phyloP scores from a whole-genome alignment of 192 early-diverging fungal genomes.

The Backusella australiensis region DNA sequence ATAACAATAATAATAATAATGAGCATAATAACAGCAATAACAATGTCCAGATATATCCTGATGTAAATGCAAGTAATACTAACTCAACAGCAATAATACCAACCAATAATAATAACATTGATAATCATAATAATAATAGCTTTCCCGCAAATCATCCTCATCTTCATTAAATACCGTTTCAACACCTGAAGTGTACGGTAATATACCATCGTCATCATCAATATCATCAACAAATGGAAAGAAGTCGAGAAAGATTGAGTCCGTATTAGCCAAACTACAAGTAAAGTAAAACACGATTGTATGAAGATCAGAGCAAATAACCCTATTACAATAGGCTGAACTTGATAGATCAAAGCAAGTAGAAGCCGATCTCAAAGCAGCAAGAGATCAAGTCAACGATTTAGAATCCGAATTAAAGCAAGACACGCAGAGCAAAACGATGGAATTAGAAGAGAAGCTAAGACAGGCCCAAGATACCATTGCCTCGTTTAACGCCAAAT shows the following conservation, averaged over 20 bases:
- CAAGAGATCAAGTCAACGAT: constrained; percentile 18
- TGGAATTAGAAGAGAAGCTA: constrained; percentile 13
- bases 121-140: too few relatives aligned
- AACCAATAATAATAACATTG: too few relatives aligned
- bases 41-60: constrained; percentile 17
- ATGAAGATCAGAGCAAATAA: background rate
- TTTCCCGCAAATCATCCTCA: constrained; percentile 11
- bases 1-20: background rate
- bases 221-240: background rate
- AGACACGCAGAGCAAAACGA: background rate
- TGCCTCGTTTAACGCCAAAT: constrained; percentile 21
- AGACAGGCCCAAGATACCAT: constrained; percentile 10
- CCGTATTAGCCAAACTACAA: constrained; percentile 15
- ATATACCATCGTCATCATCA: background rate
- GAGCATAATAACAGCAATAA: background rate
- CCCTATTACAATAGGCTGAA: constrained; percentile 1
- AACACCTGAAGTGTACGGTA: background rate
- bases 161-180: constrained; percentile 15
- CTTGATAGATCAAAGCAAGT: constrained; percentile 19
- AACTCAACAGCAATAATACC: too few relatives aligned
- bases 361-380: constrained; percentile 22
- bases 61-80: background rate
- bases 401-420: constrained; percentile 20
- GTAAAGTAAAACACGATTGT: background rate
- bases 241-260: constrained; percentile 3